phyloP scores from a whole-genome alignment of 805 yeast genomes.

The Debaryomyces tyrocola region DNA sequence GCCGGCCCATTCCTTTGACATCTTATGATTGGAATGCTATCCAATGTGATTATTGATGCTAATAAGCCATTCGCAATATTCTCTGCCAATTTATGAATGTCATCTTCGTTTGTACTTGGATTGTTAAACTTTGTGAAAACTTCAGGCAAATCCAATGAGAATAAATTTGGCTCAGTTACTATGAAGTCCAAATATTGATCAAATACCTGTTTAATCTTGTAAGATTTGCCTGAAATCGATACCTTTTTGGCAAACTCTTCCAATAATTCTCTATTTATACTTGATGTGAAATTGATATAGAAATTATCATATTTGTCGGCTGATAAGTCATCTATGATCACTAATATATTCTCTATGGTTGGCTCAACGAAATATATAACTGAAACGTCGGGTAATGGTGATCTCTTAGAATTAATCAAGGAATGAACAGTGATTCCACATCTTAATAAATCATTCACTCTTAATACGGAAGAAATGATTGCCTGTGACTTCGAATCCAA shows the following conservation, averaged over 20 bases:
- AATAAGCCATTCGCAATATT: conserved; percentile 77
- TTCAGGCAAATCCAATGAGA: conserved; percentile 67
- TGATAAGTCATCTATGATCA: conserved; percentile 70
- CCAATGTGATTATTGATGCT: conserved; percentile 74
- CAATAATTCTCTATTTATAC: conserved; percentile 70
- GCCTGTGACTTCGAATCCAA: conserved; percentile 81
- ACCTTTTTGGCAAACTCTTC: conserved; percentile 88
- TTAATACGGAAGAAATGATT: conserved; percentile 83
- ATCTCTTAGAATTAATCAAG: conserved; percentile 65
- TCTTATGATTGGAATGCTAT: conserved; percentile 84
- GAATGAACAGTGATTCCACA: conserved; percentile 93
- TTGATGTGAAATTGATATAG: conserved; percentile 84
- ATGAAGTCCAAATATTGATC: conserved; percentile 92
- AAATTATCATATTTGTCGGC: conserved; percentile 74
- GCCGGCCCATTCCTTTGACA: conserved; percentile 95
- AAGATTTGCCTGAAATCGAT: conserved; percentile 67
- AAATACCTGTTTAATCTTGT: conserved; percentile 78
- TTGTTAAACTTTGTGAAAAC: conserved; percentile 70
- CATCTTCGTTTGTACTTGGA: conserved; percentile 72
- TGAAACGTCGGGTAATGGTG: conserved; percentile 92
- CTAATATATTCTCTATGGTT: conserved; percentile 67
- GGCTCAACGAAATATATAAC: conserved; percentile 92
- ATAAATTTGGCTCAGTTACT: conserved; percentile 90
- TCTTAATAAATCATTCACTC: conserved; percentile 86
- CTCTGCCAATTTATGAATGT: conserved; percentile 67